Conservation (phyloP, 1,284 basidiomycete species). For the Moesziomyces aphidis region DNA sequence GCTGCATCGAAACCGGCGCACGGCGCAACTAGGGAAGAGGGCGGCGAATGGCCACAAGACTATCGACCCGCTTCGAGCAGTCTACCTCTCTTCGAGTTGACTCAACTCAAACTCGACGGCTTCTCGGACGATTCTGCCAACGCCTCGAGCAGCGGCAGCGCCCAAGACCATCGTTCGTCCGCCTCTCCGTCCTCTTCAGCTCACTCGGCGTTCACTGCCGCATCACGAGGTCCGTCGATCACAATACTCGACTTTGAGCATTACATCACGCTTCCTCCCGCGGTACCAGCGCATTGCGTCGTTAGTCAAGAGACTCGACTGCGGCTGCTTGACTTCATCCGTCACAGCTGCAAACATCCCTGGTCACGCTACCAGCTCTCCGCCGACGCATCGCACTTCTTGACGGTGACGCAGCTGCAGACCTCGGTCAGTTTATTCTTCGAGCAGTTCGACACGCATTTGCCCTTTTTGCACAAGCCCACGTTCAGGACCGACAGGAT, state of each 20-base stretch:
- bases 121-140: too few species aligned
- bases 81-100: conserved; percentile 9
- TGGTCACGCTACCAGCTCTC: not conserved
- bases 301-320: not conserved
- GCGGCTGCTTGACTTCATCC: not conserved
- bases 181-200: too few species aligned
- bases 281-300: not conserved
- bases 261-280: too few species aligned
- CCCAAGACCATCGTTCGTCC: conserved; percentile 1
- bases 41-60: conserved; percentile 13
- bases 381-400: not conserved
- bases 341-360: not conserved
- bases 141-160: not conserved
- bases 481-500: too few species aligned
- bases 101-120: not conserved
- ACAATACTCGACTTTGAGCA: too few species aligned
- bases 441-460: too few species aligned
- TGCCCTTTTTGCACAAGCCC: too few species aligned
- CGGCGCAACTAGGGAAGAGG: not conserved
- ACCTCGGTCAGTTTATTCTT: too few species aligned
- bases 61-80: conserved; percentile 4
- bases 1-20: too few species aligned
- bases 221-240: too few species aligned
- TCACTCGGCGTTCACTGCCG: too few species aligned
- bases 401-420: too few species aligned